These are phyloP conservation scores for Solanum sparsipilum DNA, from an alignment of 257 asterid genomes.

Conservation along the genomic window DNA sequence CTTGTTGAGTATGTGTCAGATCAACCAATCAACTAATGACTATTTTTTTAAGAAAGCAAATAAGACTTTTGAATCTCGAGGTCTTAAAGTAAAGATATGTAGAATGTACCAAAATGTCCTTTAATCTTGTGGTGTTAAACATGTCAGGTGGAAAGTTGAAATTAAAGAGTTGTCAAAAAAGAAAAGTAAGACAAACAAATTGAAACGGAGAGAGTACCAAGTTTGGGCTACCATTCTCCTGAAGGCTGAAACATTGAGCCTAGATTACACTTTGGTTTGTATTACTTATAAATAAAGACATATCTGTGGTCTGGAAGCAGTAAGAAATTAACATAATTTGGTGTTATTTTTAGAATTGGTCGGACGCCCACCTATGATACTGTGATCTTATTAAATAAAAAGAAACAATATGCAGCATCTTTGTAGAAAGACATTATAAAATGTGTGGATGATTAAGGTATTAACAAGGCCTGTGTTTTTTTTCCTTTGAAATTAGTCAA, in stretches of 20 bases:
- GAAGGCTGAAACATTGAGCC: neutral
- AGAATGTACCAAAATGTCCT: neutral
- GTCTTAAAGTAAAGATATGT: neutral
- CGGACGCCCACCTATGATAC: neutral
- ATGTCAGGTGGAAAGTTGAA: neutral
- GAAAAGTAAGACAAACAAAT: neutral
- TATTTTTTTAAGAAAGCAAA: neutral
- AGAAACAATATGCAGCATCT: neutral
- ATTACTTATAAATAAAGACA: neutral
- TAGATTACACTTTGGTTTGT: neutral
- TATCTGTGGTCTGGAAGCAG: neutral
- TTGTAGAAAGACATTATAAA: neutral
- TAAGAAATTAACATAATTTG: neutral
- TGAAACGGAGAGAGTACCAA: neutral
- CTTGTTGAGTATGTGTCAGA: neutral
- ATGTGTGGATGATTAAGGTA: neutral
- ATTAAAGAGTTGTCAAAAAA: neutral
- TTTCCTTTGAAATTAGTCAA: neutral
- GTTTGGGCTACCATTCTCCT: neutral
- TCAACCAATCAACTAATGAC: neutral
- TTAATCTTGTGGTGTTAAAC: neutral
- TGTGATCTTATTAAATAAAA: neutral
- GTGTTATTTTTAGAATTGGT: neutral
- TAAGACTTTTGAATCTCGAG: neutral
- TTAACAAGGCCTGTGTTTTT: neutral